Percentiles rank a stretch among this genome's conserved stretches.
phyloP scores from a whole-genome alignment of 352 stramenopile genomes.

The Pythium insidiosum region DNA sequence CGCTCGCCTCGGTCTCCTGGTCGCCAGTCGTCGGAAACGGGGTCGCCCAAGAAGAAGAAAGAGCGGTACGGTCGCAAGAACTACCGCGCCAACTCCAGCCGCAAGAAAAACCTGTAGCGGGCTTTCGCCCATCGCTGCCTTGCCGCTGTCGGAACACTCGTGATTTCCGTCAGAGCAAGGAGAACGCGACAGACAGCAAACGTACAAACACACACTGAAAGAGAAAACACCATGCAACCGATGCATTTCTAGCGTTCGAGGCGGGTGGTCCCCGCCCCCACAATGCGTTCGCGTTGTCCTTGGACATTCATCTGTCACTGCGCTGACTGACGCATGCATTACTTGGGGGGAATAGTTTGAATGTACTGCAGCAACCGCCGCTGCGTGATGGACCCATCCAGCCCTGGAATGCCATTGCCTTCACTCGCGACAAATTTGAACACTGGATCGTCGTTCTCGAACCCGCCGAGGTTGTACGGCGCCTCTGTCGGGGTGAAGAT shows the following conservation, averaged over 20 bases:
- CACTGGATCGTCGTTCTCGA: constrained; percentile 75
- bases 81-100: constrained; percentile 57
- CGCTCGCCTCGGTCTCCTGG: constrained; percentile 11
- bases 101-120: constrained; percentile 37
- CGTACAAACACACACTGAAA: no score
- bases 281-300: no score
- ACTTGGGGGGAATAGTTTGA: constrained; percentile 43
- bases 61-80: constrained; percentile 63
- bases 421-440: constrained; percentile 88
- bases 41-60: constrained; percentile 48
- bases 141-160: no score
- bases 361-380: constrained; percentile 75
- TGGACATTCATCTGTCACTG: no score
- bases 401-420: constrained; percentile 64
- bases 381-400: constrained; percentile 80
- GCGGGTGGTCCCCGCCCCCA: no score
- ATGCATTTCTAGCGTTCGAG: no score
- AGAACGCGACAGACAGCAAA: no score
- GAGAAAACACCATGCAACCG: no score
- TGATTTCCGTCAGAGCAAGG: no score
- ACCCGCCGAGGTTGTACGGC: constrained; percentile 79
- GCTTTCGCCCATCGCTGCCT: no score
- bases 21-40: neutral
- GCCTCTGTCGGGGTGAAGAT: constrained; percentile 83
- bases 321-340: no score